A percentile compares a stretch with the other conserved stretches of the same genome.
Evolutionary conservation across 1,284 basidiomycete species (phyloP).

Genomic region (Rhodotorula sp.): DNA sequence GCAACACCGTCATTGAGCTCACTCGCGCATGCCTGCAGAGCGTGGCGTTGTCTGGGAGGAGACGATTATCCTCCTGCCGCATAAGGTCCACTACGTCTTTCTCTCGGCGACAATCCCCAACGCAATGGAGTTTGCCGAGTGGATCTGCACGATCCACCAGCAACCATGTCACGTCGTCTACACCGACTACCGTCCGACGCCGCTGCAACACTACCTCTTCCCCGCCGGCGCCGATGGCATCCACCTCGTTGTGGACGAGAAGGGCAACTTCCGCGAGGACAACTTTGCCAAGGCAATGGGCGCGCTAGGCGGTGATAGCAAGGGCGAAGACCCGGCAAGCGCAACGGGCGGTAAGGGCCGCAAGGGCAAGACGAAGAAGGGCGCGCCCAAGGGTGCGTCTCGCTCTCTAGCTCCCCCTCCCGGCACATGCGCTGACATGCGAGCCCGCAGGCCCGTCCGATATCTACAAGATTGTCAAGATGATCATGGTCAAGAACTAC

Average conservation of each 20-base stretch:
- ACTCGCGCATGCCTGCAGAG: conserved; percentile 46
- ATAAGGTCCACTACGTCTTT: conserved; percentile 96
- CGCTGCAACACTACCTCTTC: conserved; percentile 97
- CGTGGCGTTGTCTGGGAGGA: conserved; percentile 67
- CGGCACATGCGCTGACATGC: not conserved
- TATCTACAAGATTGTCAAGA: conserved; percentile 96
- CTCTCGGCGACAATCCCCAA: conserved; percentile 99
- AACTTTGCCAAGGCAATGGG: conserved; percentile 99
- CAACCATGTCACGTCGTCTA: conserved; percentile 99
- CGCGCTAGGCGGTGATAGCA: conserved; percentile 69
- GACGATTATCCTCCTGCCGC: conserved; percentile 95
- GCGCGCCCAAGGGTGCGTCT: conserved; percentile 78
- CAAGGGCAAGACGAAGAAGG: conserved; percentile 87
- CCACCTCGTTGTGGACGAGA: conserved; percentile 96
- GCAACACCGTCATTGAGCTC: conserved; percentile 61
- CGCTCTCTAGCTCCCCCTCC: not conserved
- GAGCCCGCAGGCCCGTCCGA: conserved; percentile 72
- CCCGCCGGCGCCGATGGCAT: conserved; percentile 96
- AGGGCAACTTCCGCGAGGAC: conserved; percentile 93
- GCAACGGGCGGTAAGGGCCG: conserved; percentile 61
- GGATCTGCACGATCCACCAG: conserved; percentile 96
- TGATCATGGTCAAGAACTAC: conserved; percentile 98
- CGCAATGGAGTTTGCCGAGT: conserved; percentile 99
- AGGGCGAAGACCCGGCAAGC: conserved; percentile 79
- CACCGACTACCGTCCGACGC: conserved; percentile 97